Evolutionary conservation across 192 early-diverging fungal genomes (phyloP), one percentile per base, ranked within the genome.

Genomic region (Coemansia sp.): DNA sequence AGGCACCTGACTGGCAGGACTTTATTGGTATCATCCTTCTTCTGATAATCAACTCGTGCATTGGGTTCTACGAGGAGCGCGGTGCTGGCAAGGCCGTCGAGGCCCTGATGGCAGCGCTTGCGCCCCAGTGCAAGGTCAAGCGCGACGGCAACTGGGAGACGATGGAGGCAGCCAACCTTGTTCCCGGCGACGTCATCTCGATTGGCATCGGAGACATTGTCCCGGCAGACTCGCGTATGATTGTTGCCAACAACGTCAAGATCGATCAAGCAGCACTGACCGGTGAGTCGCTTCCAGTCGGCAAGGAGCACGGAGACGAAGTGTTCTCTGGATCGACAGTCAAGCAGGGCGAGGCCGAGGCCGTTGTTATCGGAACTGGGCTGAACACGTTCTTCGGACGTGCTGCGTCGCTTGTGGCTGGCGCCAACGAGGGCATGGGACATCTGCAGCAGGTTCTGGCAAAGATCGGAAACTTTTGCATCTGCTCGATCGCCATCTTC

Each of bases 21-120:
- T 90, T 92, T 64, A 88, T 88, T 48, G 93, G 92, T 77, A 88
- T 96, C 48, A 64, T 92, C 27, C 65, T 92, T 50, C 84, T 96
- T 23, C 72, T 96, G 63, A 36, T 95, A 31, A 86, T 83, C 58
- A 96, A 96, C 80, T 88, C 94, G 29, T 72, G 81, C 70, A 95
- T 96, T 67, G 94, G 94, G 38, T 96, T 84, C 72, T 75, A 89
- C 64, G 92, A 96, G 82, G 94, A 96, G 76, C 89, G 89, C 61
- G 87, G 91, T 41, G 93, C 94, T 37, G 92, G 93, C 68, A 89
- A 88, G 68, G 92, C 94, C 38, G 86, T 97, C 70, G 92, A 97
- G 78, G 94, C 93, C 17, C 82, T 96, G 62, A 96, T 94, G 86
- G 91, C 89, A n/a, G 92, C 92, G 20, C 84, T 95, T 10, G 93